Base-by-base conservation (phyloP, 495 filamentous ascomycete species). In the Rostrohypoxylon terebratum region DNA sequence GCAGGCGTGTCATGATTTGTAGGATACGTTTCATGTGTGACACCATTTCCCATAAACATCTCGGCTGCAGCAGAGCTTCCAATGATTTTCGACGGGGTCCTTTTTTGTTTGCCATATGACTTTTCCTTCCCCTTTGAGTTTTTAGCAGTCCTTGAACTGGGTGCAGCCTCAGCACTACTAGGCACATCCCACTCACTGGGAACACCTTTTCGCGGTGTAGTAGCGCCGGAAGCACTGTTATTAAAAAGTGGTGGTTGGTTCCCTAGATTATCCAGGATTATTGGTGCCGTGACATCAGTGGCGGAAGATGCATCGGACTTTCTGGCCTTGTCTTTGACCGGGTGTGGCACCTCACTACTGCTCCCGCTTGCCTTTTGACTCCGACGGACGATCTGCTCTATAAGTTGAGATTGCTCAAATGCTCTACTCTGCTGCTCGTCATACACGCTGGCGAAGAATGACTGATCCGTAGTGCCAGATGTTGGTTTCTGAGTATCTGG, bases 371-470 rank as follows among this genome's bases (percentile, higher is more conserved):
- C 74, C 44, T 69, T 73, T 36, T 78, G 76, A 18, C 74, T 77
- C 21, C 77, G 76, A 13, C 71, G 76, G 11, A 78, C 69, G 34
- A 78, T 78, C 1, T 73, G 58, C 33, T 77, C 76, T 33, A 78
- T 73, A 14, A 78, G 71, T 23, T 73, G 34, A 10, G 74, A 77
- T 11, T 73, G 71, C 5, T 74, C 71, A 5, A 64, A 44, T 2
- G 72, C 72, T 14, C 70, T 69, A 31, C 44, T 45, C 36, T 77
- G 74, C 51, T 78, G 76, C 10, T 62, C 62, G 18, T 64, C 60
- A 60, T 75, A 77, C 16, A 78, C 60, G 14, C 61, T 66, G 7
- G 71, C 69, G 31, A 78, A 78, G 54, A 78, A 78, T 0, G 76
- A 76, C 40, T 66, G 63, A 23, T 78, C 66, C 23, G 72, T 78